Conservation (phyloP, 2,329 filamentous ascomycete species). For the Ophioceras dolichostomum region DNA sequence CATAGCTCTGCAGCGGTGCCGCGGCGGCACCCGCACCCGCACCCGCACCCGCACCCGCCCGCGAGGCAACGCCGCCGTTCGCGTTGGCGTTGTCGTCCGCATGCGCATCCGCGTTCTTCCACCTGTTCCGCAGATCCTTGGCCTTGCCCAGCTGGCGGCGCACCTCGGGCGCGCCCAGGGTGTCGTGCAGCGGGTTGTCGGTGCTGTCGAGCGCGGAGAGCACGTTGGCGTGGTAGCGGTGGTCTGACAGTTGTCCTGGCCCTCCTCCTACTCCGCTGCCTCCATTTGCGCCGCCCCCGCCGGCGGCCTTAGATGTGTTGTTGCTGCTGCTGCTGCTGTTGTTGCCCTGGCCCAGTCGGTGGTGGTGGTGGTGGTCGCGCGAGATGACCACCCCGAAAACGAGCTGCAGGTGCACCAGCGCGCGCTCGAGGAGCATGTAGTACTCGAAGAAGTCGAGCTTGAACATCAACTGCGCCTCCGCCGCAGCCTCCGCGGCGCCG, state of each 20-base stretch:
- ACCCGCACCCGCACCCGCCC: constrained; percentile 2
- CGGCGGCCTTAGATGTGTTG: not conserved
- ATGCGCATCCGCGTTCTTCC: constrained; percentile 52
- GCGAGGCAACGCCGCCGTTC: not conserved
- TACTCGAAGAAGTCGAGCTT: constrained; percentile 71
- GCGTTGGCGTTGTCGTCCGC: not conserved
- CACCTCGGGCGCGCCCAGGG: constrained; percentile 43
- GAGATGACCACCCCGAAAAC: constrained; percentile 47
- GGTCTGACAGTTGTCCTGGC: constrained; percentile 13
- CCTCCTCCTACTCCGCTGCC: constrained; percentile 1
- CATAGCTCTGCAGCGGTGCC: constrained; percentile 43
- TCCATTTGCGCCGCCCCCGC: too few relatives aligned
- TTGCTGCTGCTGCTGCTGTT: constrained; percentile 3
- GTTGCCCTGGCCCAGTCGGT: constrained; percentile 3
- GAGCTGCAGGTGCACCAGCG: constrained; percentile 52
- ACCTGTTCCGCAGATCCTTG: constrained; percentile 59
- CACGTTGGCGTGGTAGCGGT: constrained; percentile 57
- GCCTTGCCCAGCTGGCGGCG: constrained; percentile 48
- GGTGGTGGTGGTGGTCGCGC: constrained; percentile 10
- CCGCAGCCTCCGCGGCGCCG: constrained; percentile 10
- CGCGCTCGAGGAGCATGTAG: constrained; percentile 60
- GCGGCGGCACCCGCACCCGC: constrained; percentile 4
- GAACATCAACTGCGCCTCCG: constrained; percentile 56
- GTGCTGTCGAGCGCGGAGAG: constrained; percentile 46
- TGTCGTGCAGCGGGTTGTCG: constrained; percentile 40